A percentile compares a stretch with the other conserved stretches of the same genome.
Conservation (phyloP, 2,329 filamentous ascomycete genomes). For the Peltaster fructicola region DNA sequence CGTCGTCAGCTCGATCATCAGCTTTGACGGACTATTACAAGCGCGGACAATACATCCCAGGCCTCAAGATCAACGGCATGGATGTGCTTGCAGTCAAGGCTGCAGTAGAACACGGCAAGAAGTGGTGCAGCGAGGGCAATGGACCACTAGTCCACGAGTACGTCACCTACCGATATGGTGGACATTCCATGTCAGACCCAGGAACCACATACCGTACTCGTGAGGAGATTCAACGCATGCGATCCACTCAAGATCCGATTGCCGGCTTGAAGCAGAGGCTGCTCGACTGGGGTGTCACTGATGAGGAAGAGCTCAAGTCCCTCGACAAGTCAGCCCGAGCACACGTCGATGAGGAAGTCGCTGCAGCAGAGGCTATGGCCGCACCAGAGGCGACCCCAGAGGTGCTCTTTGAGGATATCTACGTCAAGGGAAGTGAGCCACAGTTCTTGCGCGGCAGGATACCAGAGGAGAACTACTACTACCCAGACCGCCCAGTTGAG, state of each 20-base stretch:
- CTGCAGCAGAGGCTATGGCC: constrained; percentile 74
- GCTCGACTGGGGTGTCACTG: constrained; percentile 80
- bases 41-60: constrained; percentile 98
- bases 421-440: constrained; percentile 75
- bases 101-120: constrained; percentile 82
- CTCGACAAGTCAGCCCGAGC: constrained; percentile 86
- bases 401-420: constrained; percentile 93
- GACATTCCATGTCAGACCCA: constrained; percentile 99
- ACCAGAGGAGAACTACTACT: constrained; percentile 83
- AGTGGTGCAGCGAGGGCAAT: constrained; percentile 67
- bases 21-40: constrained; percentile 99
- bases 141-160: constrained; percentile 95
- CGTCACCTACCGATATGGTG: constrained; percentile 97
- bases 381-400: constrained; percentile 59
- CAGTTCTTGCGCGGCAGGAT: constrained; percentile 74
- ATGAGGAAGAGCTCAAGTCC: constrained; percentile 87
- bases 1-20: constrained; percentile 79
- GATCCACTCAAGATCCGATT: constrained; percentile 95
- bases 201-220: constrained; percentile 96
- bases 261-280: constrained; percentile 96
- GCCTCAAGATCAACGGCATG: constrained; percentile 99
- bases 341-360: constrained; percentile 78
- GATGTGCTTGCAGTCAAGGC: constrained; percentile 96
- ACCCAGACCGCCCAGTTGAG: constrained; percentile 20
- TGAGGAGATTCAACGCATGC: constrained; percentile 99